Base-by-base conservation (phyloP, 2,329 filamentous ascomycete genomes). In the Ceratocystis diversiconidia region DNA sequence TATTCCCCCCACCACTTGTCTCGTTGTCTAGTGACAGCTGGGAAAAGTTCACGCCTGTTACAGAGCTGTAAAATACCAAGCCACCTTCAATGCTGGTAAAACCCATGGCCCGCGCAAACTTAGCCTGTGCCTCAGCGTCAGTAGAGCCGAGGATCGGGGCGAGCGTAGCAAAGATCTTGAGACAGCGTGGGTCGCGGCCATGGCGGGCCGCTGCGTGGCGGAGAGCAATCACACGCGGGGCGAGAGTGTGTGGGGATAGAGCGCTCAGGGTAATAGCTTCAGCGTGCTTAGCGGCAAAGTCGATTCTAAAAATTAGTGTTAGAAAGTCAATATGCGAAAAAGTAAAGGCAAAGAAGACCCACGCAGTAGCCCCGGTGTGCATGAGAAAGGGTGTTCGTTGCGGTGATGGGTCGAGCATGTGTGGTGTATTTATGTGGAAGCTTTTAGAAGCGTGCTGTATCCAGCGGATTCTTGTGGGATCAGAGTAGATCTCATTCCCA, bases 331-430 rank as follows among this genome's bases (percentile, higher is more conserved):
- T 44, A 44, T 36, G 46, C 5, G 46, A 28, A 59, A n/a, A 22
- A 10, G 28, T 15, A 3, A 50, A 5, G 8, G 17, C 8, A 46
- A 28, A 52, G 8, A n/a, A 36, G 6, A 64, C 62, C 44, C 22
- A 64, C 64, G 78, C 82, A 0, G 82, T 85, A 0, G 84, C 85
- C 0, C 85, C 85, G 0, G 85, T 85, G 71, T 87, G 85, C 19
- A 87, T 76, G 32, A 87, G 79, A 5, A 87, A 76, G 0, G 85
- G 85, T 0, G 84, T 87, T 1, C 85, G 77, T 69, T 87, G 85
- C 0, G 83, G 84, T 3, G 79, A 79, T 0, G 84, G 84, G 66
- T 85, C 79, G 71, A 80, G 82, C 68, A 85, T 78, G 68, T 87
- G 82, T 12, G 82, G 82, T 0, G 83, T 83, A 0, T 81, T 80